Base-by-base conservation (phyloP, 1,284 basidiomycete genomes). In the Ganoderma lingzhi region DNA sequence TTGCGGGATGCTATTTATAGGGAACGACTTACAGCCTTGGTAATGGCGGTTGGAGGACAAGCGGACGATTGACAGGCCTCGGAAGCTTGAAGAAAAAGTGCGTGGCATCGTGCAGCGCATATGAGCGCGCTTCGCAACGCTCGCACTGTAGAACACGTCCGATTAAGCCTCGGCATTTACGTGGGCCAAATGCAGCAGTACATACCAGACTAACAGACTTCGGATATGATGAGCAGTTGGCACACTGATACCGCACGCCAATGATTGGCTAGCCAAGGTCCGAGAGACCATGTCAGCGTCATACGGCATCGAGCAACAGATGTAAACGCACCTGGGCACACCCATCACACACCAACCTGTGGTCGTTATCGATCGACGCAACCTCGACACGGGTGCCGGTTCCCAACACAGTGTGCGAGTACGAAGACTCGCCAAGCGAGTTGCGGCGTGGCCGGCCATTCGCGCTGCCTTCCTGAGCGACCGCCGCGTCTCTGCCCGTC, bases 31-130 rank as follows among this genome's bases (percentile, higher is more conserved):
- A 93, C 90, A 97, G 77, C n/a, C 84, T 79, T 0, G 95, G 94
- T 4, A 96, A 78, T 70, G 96, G 82, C 0, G 88, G 90, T 73
- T 90, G 86, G n/a, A 97, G 83, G 39, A 70, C 66, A 17, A 73
- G 72, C 1, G 88, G 86, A 28, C 85, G 84, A 64, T 94, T 86
- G 17, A 96, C 90, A 1, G 92, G 93, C 10, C 93, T 86, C 56
- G 90, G 90, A 45, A 97, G 84, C 77, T 94, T 96, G 85, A 96
- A 90, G 83, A 97, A 97, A 39, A 93, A 84, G 74, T 97, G 95
- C 79, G 86, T 87, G 0, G 94, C 88, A 78, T 96, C 90, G 76
- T 97, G 95, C 30, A 94, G 75, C 10, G 86, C 81, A 76, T 96
- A 94, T 0, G 94, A 96, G 48, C 85, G 85, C 55, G 84, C 80